phyloP scores from a whole-genome alignment of 2,329 filamentous ascomycete species.

The Xylaria sp. region DNA sequence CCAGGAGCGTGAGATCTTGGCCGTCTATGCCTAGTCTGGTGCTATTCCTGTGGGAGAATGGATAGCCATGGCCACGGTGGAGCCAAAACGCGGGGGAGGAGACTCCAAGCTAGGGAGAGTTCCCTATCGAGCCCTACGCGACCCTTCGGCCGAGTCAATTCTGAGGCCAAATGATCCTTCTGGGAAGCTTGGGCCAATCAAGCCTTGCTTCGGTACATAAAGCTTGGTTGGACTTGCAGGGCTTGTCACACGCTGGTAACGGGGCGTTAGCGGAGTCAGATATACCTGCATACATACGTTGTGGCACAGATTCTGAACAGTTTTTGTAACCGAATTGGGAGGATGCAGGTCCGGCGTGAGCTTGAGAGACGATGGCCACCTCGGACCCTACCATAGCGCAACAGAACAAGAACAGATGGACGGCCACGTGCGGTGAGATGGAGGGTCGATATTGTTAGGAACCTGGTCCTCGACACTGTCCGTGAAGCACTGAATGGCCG shows the following conservation, averaged over 20 bases:
- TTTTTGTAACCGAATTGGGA: background rate
- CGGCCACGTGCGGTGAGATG: background rate
- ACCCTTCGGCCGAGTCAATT: background rate
- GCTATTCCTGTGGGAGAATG: background rate
- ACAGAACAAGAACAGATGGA: background rate
- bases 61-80: background rate
- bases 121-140: background rate
- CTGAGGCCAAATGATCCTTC: background rate
- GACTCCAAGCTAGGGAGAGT: background rate
- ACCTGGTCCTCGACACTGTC: background rate
- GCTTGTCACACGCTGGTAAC: background rate
- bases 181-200: background rate
- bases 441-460: background rate
- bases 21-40: constrained; percentile 14
- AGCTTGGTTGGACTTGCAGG: background rate
- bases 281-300: background rate
- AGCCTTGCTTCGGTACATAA: background rate
- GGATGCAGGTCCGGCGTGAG: background rate
- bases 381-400: background rate
- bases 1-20: constrained; percentile 17
- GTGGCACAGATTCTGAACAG: background rate
- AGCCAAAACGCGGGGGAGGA: background rate
- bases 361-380: background rate
- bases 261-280: background rate
- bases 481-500: background rate